Evolutionary conservation across 1,139 yeast species (phyloP), one percentile per base, ranked within the genome.

Genomic region (Debaryomyces sp.): DNA sequence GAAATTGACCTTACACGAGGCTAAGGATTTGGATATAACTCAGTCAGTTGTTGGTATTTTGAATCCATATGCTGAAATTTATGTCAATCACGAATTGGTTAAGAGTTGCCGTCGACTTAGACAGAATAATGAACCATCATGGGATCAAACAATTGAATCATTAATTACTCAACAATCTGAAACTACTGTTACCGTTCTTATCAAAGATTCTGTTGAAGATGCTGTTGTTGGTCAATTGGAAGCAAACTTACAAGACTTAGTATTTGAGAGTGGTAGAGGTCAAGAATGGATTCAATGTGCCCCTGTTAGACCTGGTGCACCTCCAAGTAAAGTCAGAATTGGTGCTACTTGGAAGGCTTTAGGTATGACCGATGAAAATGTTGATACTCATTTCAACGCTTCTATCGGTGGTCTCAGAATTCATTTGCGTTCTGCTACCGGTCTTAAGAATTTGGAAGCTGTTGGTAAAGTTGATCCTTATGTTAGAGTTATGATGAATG

Each of bases 391-490:
- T 48, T 71, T 73, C 52, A 70, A 73, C 53, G 80, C 87, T 30
- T 82, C 92, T 43, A 72, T 87, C 54, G 95, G 92, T 59, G 84
- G 83, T 44, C 62, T 84, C 30, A 81, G 86, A 68, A 62, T 87
- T 38, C 83, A 82, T 56, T 58, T 87, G 46, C 76, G 83, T 54
- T 69, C 74, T 30, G 88, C 86, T 15, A 65, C 64, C 13, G 80
- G 79, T 46, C 70, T 87, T 56, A 73, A 80, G 58, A 87, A 87
- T 56, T 68, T 83, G 59, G 88, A 84, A 61, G 68, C 80, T 5
- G 79, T 86, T 50, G 92, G 92, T 48, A 81, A 79, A 52, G 82
- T 87, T 57, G 92, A 87, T 65, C 94, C 95, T 5, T 87, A 85
- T 60, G 81, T 84, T 40, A 77, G 80, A 52, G 74, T 87, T 13